These are phyloP conservation scores for Mycena alexandri DNA, from an alignment of 768 basidiomycete species.

Conservation along the genomic window DNA sequence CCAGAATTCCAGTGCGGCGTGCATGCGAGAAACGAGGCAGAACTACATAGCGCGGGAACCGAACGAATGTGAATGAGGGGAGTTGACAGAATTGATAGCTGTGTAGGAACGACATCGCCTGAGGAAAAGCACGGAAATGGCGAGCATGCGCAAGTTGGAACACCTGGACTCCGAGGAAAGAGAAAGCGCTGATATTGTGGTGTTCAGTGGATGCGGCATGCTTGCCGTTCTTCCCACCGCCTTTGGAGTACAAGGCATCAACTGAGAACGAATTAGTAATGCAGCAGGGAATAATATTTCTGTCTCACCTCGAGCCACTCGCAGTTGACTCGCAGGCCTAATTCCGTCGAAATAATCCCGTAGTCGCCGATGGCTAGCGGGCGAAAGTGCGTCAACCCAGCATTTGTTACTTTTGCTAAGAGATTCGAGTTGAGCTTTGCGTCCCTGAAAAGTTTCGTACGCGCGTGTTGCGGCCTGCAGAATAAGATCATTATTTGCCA, in stretches of 20 bases:
- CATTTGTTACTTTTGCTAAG: not conserved
- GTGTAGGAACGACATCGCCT: constrained; percentile 2
- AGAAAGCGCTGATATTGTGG: constrained; percentile 42
- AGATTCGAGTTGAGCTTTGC: not conserved
- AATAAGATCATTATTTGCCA: too few relatives aligned
- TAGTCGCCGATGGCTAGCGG: not conserved
- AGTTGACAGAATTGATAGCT: constrained; percentile 6
- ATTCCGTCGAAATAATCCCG: constrained; percentile 14
- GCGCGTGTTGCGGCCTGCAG: not conserved
- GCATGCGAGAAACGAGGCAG: too few relatives aligned
- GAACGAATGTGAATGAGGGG: constrained; percentile 3
- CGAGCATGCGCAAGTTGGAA: constrained; percentile 13
- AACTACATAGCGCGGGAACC: too few relatives aligned
- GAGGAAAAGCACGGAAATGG: constrained; percentile 2
- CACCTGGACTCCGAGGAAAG: constrained; percentile 39
- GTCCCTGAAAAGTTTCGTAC: constrained; percentile 11
- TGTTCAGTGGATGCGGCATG: constrained; percentile 38
- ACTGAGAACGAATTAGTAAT: too few relatives aligned
- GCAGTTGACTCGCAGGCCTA: not conserved
- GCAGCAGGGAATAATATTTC: too few relatives aligned
- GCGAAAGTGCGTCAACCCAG: not conserved
- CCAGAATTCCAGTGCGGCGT: too few relatives aligned
- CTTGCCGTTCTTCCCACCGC: constrained; percentile 45
- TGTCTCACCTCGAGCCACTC: not conserved
- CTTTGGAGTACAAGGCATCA: constrained; percentile 41